Base-by-base conservation (phyloP, 1,139 yeast species). In the Tardiomyces digboiensis region DNA sequence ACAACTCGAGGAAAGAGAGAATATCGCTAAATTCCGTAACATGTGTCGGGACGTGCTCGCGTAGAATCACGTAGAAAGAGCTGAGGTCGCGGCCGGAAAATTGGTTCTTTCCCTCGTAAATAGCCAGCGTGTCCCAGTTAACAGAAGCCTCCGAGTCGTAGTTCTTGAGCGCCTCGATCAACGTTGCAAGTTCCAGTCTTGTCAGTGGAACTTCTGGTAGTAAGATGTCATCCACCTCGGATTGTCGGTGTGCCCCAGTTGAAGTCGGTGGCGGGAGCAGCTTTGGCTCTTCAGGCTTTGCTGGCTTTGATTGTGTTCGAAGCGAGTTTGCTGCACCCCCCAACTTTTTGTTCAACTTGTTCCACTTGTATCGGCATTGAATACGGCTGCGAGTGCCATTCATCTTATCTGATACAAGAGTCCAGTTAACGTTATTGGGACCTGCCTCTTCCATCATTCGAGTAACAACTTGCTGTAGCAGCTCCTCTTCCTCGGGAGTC, bases 311-410 rank as follows among this genome's bases (percentile, higher is more conserved):
- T 8, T 26, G 33, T n/a, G n/a, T n/a, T n/a, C n/a, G n/a, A 12
- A 22, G 26, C 26, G 26, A 7, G 26, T 22, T 22, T 7, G 26
- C 26, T 7, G 26, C 26, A 12, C 26, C 26, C n/a, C n/a, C n/a
- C 33, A 26, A 16, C 37, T 55, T 70, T 56, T 78, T 81, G 44
- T 78, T 64, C 8, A 88, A 59, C 62, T 87, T 88, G 56, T 83
- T 82, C 96, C 97, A 89, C 62, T 89, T 89, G 65, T 89, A 89
- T 44, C 97, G 77, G 61, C 97, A 89, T 63, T 89, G 97, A 51
- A 89, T 88, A 52, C 97, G 74, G 1, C 95, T 84, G 49, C 97
- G 74, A 1, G 78, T 70, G 2, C 97, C 97, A 37, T 85, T 81
- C 95, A 89, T 87, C 42, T 76, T 69, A 58, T 89, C 97, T 56